Conservation (phyloP, 306 rosid genomes). For the Pyrus bretschneideri region DNA sequence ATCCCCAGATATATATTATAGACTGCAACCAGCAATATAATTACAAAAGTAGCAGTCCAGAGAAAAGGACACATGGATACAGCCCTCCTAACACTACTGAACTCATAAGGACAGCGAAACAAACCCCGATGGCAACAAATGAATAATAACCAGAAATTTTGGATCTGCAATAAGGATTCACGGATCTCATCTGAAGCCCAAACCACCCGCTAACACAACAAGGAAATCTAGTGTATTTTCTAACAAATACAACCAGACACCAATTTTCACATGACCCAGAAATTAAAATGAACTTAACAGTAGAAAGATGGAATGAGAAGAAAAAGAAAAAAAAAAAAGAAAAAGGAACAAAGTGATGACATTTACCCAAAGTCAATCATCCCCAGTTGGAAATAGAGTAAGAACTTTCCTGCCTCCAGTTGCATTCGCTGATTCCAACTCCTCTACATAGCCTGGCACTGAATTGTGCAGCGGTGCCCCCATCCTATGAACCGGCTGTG, state of each 20-base stretch:
- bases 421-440: slow-evolving; percentile 77
- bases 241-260: slow-evolving; percentile 27
- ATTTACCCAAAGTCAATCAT: slow-evolving; percentile 56
- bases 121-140: slow-evolving; percentile 19
- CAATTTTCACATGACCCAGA: slow-evolving; percentile 25
- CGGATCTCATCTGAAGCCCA: slow-evolving; percentile 26
- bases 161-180: slow-evolving; percentile 30
- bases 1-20: slow-evolving; percentile 25
- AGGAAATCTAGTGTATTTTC: slow-evolving; percentile 10
- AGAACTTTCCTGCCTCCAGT: slow-evolving; percentile 81
- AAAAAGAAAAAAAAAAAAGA: too few relatives aligned
- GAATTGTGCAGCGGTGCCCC: slow-evolving; percentile 60
- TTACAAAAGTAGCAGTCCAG: slow-evolving; percentile 26
- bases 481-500: slow-evolving; percentile 62
- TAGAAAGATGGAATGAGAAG: not conserved
- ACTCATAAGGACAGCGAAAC: slow-evolving; percentile 3
- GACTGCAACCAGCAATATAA: slow-evolving; percentile 25
- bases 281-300: not conserved
- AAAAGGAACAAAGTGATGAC: not conserved
- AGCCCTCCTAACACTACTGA: slow-evolving; percentile 4
- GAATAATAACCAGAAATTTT: slow-evolving; percentile 17
- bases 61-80: slow-evolving; percentile 14
- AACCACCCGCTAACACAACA: slow-evolving; percentile 19
- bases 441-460: slow-evolving; percentile 56
- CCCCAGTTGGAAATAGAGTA: slow-evolving; percentile 85